phyloP scores from a whole-genome alignment of 108 stramenopile species.

The Cyclotella baltica region DNA sequence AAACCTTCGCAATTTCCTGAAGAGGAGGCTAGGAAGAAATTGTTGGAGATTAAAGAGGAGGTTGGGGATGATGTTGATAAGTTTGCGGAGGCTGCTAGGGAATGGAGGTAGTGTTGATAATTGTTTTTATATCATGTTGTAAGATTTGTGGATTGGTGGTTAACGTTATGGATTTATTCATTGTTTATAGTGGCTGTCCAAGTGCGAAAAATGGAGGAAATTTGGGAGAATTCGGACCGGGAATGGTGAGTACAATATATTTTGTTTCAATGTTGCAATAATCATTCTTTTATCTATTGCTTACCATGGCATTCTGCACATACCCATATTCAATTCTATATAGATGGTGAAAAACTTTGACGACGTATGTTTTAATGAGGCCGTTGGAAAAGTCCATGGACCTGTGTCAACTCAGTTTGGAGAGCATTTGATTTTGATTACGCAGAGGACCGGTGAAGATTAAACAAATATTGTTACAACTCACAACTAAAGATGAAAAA shows the following conservation, averaged over 20 bases:
- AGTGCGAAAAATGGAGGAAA: constrained; percentile 54
- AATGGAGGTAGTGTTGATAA: constrained; percentile 32
- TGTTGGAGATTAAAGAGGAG: constrained; percentile 51
- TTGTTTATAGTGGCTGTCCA: constrained; percentile 48
- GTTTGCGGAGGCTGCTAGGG: constrained; percentile 59
- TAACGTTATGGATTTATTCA: not conserved
- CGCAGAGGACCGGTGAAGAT: constrained; percentile 53
- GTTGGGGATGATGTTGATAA: constrained; percentile 54
- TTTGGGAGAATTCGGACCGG: constrained; percentile 71
- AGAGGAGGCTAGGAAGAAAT: constrained; percentile 46
- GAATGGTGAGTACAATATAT: too few species aligned
- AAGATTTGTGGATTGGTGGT: too few species aligned
- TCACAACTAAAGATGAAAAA: too few species aligned
- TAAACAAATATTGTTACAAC: too few species aligned
- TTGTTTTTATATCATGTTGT: not conserved
- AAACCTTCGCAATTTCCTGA: constrained; percentile 53
- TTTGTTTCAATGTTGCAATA: too few species aligned
- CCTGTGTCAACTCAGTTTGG: constrained; percentile 76
- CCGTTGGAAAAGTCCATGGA: constrained; percentile 68
- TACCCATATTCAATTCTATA: too few species aligned
- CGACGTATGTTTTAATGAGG: constrained; percentile 62
- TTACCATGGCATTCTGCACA: too few species aligned
- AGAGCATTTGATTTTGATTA: constrained; percentile 65
- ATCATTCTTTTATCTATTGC: too few species aligned
- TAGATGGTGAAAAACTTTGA: constrained; percentile 81